Base-by-base conservation (phyloP, 257 asterid genomes). In the Cruciata laevipes region DNA sequence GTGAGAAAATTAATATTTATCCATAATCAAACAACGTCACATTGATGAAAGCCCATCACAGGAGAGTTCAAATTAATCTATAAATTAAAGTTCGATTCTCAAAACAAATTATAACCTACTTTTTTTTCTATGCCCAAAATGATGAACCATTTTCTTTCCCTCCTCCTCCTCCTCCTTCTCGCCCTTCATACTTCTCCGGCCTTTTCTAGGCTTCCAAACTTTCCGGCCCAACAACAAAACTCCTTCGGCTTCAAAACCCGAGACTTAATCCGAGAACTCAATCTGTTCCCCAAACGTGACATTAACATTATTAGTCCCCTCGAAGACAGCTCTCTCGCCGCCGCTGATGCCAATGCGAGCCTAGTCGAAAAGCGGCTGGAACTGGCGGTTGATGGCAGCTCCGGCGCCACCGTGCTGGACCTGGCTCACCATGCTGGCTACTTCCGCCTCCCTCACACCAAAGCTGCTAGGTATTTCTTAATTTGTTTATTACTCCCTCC, bases 341-440 rank as follows among this genome's bases (percentile, higher is more conserved):
- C 52, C 52, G 20, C 6, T 25, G 25, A 0, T 9, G 23, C 59
- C 23, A 2, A 71, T 4, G 71, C 86, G 0, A 30, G 59, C 25
- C 73, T 91, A 6, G 81, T 84, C 27, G 96, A 91, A 37, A 91
- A 83, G 85, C 71, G 69, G 7, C 53, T 91, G 33, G 60, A 70
- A 24, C 77, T 91, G 55, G 80, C 89, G n/a, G 65, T 65, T 61
- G 44, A 70, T 17, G 73, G 76, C 31, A 72, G 68, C 38, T 57
- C 79, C 20, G 84, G 82, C 13, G 17, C 82, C 11, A 72, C 86
- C 52, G 81, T 81, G 3, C 69, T 63, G 69, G 85, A 85, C 23
- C 72, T 84, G 6, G 89, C 88, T 32, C 95, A 89, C 72, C 87
- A 81, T 77, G 95, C 95, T 42, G 94, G 97, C 32, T 89, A 89